Conservation (phyloP, 2,329 filamentous ascomycete species). For the Pestalotiopsis sp. region DNA sequence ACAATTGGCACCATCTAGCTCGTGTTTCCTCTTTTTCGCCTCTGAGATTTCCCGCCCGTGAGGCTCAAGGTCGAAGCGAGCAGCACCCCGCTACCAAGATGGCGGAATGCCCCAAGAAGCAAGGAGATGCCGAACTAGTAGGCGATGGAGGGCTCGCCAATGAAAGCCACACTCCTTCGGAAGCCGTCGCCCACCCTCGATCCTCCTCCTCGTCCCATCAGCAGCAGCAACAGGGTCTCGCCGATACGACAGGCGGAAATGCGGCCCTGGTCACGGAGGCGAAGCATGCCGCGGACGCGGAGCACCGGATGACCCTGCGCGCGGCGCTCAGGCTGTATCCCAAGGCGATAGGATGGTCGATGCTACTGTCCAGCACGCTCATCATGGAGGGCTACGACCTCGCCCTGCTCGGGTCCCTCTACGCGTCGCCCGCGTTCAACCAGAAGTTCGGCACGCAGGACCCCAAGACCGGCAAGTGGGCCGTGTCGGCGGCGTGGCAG, state of each 20-base stretch:
- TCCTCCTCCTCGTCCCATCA: no score
- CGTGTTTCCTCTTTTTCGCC: neutral
- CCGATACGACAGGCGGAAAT: neutral
- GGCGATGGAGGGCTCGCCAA: neutral
- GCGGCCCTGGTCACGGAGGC: constrained; percentile 35
- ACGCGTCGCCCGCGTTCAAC: constrained; percentile 47
- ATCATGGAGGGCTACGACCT: constrained; percentile 57
- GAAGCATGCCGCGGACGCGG: constrained; percentile 39
- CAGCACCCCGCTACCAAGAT: neutral
- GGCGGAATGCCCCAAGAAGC: neutral
- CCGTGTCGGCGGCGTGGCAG: constrained; percentile 58
- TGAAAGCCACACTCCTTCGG: neutral
- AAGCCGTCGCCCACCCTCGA: neutral
- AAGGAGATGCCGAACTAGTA: neutral
- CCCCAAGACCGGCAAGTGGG: constrained; percentile 38
- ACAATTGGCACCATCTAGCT: neutral
- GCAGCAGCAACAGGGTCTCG: neutral
- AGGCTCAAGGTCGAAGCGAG: neutral
- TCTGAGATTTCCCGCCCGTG: neutral
- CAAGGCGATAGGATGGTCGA: constrained; percentile 50
- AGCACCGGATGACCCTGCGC: constrained; percentile 42
- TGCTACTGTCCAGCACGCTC: constrained; percentile 45
- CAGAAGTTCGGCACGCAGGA: constrained; percentile 45
- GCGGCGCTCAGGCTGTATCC: constrained; percentile 44
- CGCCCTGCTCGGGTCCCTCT: constrained; percentile 50